Conservation (phyloP, 208 protist genomes). For the Naegleria fowleri region DNA sequence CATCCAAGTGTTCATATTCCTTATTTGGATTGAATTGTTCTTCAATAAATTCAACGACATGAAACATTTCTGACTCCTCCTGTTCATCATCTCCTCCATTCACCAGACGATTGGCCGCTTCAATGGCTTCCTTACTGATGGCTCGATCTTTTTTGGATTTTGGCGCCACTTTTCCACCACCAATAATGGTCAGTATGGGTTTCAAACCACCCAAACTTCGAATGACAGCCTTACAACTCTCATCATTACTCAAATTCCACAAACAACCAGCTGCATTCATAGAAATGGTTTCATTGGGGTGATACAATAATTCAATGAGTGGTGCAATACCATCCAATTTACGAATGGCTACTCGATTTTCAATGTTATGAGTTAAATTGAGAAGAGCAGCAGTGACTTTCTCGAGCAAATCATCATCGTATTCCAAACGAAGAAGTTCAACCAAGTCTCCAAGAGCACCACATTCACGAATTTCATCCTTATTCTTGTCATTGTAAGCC, state of each 20-base stretch:
- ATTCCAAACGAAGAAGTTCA: background rate
- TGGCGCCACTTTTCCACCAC: background rate
- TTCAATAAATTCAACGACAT: background rate
- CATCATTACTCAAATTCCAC: constrained; percentile 23
- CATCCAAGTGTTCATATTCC: background rate
- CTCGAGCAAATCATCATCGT: background rate
- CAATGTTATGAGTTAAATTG: background rate
- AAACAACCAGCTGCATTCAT: constrained; percentile 17
- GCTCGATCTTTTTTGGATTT: background rate
- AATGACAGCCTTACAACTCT: background rate
- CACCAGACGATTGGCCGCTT: background rate
- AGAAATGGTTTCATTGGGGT: background rate
- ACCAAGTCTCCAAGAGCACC: background rate
- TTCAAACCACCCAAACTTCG: constrained; percentile 1
- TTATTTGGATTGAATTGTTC: background rate
- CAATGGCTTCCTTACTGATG: background rate
- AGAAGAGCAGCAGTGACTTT: background rate
- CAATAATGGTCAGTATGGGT: background rate
- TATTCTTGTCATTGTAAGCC: constrained; percentile 4
- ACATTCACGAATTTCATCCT: background rate
- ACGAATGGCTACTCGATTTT: background rate
- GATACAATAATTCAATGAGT: constrained; percentile 1
- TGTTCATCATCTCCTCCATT: background rate
- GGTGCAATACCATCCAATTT: background rate
- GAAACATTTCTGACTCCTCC: background rate